These are phyloP conservation scores for Zea mays DNA, from an alignment of 176 grass and related monocot genomes.

Conservation along the genomic window Zm-B73-REFERENCE-NAM-5.0 NC_050099.1:74118001-74118500, in stretches of 20 bases:
- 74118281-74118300: constrained; percentile 85
- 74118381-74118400: constrained; percentile 69
- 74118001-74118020: constrained; percentile 81
- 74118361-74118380: constrained; percentile 49
- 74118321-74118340: background rate
- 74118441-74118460: constrained; percentile 97
- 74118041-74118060: background rate
- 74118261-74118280: constrained; percentile 58
- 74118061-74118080: background rate
- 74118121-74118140: constrained; percentile 71
- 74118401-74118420: constrained; percentile 58
- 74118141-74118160: constrained; percentile 39
- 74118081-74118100: background rate
- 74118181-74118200: constrained; percentile 99
- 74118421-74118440: constrained; percentile 77
- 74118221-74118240: constrained; percentile 74
- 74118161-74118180: constrained; percentile 84
- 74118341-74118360: background rate
- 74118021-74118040: constrained; percentile 28
- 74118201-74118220: constrained; percentile 98
- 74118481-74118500: constrained; percentile 90
- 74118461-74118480: constrained; percentile 71
- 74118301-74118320: background rate
- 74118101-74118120: background rate
- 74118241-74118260: constrained; percentile 72